Evolutionary conservation across 306 rosid species (phyloP).

Genomic region (Acacia melanoxylon): DNA sequence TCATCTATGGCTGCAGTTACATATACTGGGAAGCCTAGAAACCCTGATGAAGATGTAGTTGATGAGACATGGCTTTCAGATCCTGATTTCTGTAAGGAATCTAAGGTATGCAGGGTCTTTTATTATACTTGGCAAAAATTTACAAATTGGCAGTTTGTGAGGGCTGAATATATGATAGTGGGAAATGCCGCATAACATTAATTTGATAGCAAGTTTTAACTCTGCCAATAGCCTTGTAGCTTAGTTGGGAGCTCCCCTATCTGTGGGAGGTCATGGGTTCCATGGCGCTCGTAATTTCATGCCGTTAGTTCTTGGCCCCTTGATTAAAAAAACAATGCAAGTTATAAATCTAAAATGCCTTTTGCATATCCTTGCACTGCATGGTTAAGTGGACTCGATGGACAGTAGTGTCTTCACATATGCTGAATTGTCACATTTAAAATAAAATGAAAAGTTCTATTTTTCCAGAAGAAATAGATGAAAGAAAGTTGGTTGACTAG

Average conservation of each 20-base stretch:
- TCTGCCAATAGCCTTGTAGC: no score
- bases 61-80: conserved; percentile 16
- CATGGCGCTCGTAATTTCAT: no score
- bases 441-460: not conserved
- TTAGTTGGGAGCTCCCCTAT: no score
- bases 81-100: not conserved
- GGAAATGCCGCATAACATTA: not conserved
- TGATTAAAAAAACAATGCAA: not conserved
- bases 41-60: not conserved
- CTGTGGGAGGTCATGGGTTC: no score
- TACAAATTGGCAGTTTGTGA: not conserved
- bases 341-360: not conserved
- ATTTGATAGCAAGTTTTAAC: not conserved
- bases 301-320: no score
- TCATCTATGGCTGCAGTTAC: conserved; percentile 16
- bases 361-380: not conserved
- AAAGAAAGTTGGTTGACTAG: not conserved
- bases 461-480: not conserved
- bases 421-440: not conserved
- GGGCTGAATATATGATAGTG: not conserved
- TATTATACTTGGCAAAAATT: not conserved
- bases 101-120: not conserved
- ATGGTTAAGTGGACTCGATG: conserved; percentile 11
- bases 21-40: not conserved
- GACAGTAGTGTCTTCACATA: not conserved